Percentiles rank a stretch among this genome's conserved stretches.
phyloP scores from a whole-genome alignment of 2,329 filamentous ascomycete genomes.

The Aspergillus latus region DNA sequence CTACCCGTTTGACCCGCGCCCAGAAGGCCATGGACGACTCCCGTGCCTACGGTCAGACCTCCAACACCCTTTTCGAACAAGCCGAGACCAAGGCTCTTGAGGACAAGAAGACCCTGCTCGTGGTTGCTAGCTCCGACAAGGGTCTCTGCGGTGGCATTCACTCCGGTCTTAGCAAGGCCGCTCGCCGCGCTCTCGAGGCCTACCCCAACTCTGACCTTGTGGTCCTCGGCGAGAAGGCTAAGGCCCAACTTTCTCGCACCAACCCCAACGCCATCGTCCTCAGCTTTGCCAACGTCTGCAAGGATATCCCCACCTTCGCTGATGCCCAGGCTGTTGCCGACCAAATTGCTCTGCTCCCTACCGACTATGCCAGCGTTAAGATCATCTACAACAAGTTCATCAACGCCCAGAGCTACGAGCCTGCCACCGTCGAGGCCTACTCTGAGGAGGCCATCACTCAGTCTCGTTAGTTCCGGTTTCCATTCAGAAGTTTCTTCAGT shows the following conservation, averaged over 20 bases:
- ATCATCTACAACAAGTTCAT: slow-evolving; percentile 99
- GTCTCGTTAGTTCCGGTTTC: slow-evolving; percentile 69
- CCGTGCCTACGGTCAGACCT: slow-evolving; percentile 87
- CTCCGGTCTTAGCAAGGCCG: slow-evolving; percentile 83
- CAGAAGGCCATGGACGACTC: slow-evolving; percentile 93
- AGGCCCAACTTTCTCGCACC: slow-evolving; percentile 87
- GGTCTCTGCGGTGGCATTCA: slow-evolving; percentile 99
- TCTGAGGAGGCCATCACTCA: slow-evolving; percentile 90
- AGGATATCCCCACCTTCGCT: slow-evolving; percentile 92
- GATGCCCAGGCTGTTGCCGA: slow-evolving; percentile 95
- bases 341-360: slow-evolving; percentile 80
- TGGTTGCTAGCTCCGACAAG: slow-evolving; percentile 98
- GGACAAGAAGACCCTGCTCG: slow-evolving; percentile 85
- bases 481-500: slow-evolving; percentile 11
- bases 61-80: slow-evolving; percentile 90
- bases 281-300: slow-evolving; percentile 87
- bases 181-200: slow-evolving; percentile 67
- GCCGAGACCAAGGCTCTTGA: slow-evolving; percentile 93
- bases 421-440: slow-evolving; percentile 80
- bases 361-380: slow-evolving; percentile 85
- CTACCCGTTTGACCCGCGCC: slow-evolving; percentile 96
- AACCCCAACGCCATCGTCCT: slow-evolving; percentile 78
- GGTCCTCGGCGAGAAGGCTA: slow-evolving; percentile 94
- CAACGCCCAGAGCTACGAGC: slow-evolving; percentile 91
- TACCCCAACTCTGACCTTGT: slow-evolving; percentile 74